Evolutionary conservation across 2,329 filamentous ascomycete species (phyloP), one percentile per base, ranked within the genome.

Genomic region (Pseudofabraea citricarpa): DNA sequence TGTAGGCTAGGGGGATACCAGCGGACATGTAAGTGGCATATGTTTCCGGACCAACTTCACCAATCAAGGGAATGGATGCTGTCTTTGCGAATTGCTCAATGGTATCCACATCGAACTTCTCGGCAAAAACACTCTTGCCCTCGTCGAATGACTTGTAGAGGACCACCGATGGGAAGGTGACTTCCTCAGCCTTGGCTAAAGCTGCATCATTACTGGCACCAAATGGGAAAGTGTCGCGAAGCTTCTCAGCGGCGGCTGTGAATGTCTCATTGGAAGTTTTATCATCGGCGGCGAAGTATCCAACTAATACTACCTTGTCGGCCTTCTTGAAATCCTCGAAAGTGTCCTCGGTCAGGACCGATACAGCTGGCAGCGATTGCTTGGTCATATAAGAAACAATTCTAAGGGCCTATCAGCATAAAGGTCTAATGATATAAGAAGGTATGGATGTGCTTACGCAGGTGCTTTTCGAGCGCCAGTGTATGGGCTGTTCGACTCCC

Each of bases 91-190:
- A 98, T 55, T 76, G 76, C 63, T 82, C 79, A 60, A 98, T 89
- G 41, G 81, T 79, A 49, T 90, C 87, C 48, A 77, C 77, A 32
- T 89, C 86, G 61, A 97, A 90, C 67, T 87, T 83, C 56, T 89
- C 85, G 16, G 79, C 73, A 73, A 87, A 95, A 57, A 83, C 74
- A 58, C 82, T 81, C 81, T 95, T 96, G 73, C 90, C 90, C 74
- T 97, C 91, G 63, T 98, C 93, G 61, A 97, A 98, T 48, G 84
- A 77, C 81, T 98, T 97, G 85, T 97, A 97, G 47, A 98, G 81
- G 53, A 96, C 87, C 53, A 98, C 73, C 45, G 86, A 83, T 52
- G 93, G 93, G 61, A 85, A 81, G 66, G 83, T 85, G 65, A 95
- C 88, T 56, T 87, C 90, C 74, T 95, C 93, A 38, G 87, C 84